These are phyloP conservation scores for Cladorrhinum sp. DNA, from an alignment of 2,329 filamentous ascomycete species.

Conservation along the genomic window DNA sequence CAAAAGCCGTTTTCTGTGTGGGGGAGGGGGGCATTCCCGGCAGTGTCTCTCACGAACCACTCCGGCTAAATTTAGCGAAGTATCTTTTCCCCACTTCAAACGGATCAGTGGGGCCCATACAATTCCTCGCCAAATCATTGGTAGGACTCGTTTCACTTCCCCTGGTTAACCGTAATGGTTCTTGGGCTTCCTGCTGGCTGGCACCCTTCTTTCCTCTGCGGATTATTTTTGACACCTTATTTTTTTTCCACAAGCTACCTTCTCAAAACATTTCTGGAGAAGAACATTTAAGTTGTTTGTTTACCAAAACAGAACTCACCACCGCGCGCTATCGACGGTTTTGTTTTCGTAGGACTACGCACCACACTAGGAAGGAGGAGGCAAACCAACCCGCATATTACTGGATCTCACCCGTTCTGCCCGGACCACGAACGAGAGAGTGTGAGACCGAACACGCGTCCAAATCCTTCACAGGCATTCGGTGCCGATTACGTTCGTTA, in stretches of 20 bases:
- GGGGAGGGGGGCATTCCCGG: background rate
- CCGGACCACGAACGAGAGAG: background rate
- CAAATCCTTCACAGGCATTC: slow-evolving; percentile 39
- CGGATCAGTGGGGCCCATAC: background rate
- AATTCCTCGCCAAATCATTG: background rate
- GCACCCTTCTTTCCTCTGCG: background rate
- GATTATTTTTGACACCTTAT: background rate
- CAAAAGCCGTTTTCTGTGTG: background rate
- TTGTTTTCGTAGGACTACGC: too few species aligned
- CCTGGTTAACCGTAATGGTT: background rate
- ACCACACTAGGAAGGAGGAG: too few species aligned
- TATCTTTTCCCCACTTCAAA: background rate
- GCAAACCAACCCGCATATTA: background rate
- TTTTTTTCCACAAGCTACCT: background rate
- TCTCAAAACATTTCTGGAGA: background rate
- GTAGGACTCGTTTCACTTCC: background rate
- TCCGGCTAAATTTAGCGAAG: slow-evolving; percentile 1
- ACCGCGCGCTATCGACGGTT: too few species aligned
- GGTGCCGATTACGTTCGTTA: slow-evolving; percentile 55
- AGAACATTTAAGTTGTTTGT: background rate
- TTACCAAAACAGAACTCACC: too few species aligned
- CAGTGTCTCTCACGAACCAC: background rate
- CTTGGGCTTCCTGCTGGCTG: too few species aligned
- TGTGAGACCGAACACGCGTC: background rate
- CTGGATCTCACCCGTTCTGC: background rate